Conservation (phyloP, 108 stramenopile genomes). For the Ochromonas danica region DNA sequence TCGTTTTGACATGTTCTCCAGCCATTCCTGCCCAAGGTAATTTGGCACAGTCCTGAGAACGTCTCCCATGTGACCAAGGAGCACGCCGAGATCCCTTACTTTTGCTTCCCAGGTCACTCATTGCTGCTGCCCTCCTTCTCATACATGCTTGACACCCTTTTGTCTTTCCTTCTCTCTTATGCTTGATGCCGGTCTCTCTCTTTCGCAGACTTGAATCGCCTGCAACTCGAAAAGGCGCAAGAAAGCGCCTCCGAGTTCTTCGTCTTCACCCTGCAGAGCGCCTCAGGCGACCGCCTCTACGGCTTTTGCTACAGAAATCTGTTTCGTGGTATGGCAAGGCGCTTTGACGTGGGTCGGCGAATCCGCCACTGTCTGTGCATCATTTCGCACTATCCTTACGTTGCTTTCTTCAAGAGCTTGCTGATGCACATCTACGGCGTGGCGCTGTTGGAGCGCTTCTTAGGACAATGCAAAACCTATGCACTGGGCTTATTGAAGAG, state of each 20-base stretch:
- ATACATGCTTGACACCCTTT: too few species aligned
- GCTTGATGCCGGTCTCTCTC: too few species aligned
- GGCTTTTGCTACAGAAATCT: constrained; percentile 31
- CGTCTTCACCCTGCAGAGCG: not conserved
- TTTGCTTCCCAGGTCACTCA: constrained; percentile 27
- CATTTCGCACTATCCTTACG: constrained; percentile 9
- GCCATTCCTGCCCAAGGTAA: constrained; percentile 1
- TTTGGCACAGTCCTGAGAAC: constrained; percentile 31
- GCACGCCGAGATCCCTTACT: constrained; percentile 7
- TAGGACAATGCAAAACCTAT: not conserved
- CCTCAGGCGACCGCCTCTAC: not conserved
- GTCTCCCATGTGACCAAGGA: not conserved
- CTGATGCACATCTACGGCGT: constrained; percentile 28
- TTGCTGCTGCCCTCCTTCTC: too few species aligned
- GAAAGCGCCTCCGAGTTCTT: not conserved
- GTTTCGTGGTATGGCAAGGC: not conserved
- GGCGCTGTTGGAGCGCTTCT: not conserved
- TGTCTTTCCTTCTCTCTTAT: too few species aligned
- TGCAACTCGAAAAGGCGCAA: not conserved
- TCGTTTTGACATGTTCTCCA: not conserved
- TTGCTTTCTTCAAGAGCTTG: constrained; percentile 4
- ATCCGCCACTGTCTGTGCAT: constrained; percentile 37
- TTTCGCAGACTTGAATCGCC: not conserved
- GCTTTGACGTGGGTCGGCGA: constrained; percentile 29
- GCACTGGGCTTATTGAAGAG: not conserved